Evolutionary conservation across 2,329 filamentous ascomycete species (phyloP).

Genomic region (Paradendryphiella salina): DNA sequence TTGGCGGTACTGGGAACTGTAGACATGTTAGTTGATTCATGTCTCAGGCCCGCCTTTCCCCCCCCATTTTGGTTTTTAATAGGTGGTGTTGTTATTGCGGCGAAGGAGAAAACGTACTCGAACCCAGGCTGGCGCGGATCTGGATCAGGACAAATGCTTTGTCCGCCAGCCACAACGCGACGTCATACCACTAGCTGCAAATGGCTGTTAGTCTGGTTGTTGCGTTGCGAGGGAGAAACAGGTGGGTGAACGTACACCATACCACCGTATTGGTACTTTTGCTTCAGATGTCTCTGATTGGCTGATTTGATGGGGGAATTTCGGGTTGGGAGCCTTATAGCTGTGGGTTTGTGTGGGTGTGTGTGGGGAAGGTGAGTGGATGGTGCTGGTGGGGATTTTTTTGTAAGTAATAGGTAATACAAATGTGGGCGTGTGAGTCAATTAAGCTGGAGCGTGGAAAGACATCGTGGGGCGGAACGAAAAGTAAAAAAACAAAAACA

Average conservation of each 20-base stretch:
- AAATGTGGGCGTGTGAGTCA: too few species aligned
- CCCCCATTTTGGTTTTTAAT: too few species aligned
- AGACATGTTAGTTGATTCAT: constrained; percentile 21
- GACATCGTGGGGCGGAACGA: too few species aligned
- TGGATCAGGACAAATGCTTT: constrained; percentile 19
- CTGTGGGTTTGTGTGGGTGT: too few species aligned
- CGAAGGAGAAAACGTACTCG: constrained; percentile 30
- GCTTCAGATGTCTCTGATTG: constrained; percentile 1
- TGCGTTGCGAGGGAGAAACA: background rate
- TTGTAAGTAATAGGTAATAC: too few species aligned
- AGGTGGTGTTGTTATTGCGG: too few species aligned
- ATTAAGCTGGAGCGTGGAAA: too few species aligned
- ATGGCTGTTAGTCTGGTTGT: background rate
- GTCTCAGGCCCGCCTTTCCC: constrained; percentile 13
- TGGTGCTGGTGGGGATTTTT: too few species aligned
- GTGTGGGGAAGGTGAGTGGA: too few species aligned
- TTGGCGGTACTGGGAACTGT: constrained; percentile 36
- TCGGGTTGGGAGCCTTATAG: too few species aligned
- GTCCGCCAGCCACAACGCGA: constrained; percentile 37
- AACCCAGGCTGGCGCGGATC: constrained; percentile 39
- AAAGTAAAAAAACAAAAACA: too few species aligned
- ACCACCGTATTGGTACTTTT: constrained; percentile 16
- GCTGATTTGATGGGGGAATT: background rate
- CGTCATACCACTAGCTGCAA: constrained; percentile 35
- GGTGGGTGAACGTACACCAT: constrained; percentile 14